phyloP scores from a whole-genome alignment of 768 basidiomycete genomes.

The Tylopilus intermedius region DNA sequence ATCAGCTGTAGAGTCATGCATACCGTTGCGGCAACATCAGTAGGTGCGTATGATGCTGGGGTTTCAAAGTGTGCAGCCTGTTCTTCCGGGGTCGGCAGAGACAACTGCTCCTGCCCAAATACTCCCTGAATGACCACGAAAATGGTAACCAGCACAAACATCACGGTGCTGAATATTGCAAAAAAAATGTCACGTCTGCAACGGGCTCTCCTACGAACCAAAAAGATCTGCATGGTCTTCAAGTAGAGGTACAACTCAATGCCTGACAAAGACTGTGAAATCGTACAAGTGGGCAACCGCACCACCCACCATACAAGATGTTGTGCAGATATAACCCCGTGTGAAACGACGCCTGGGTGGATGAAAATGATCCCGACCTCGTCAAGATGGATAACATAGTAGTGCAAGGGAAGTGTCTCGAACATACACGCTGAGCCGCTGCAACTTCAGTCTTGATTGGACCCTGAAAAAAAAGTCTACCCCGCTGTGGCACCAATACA shows the following conservation, averaged over 20 bases:
- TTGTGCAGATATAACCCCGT: background rate
- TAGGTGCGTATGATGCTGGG: constrained; percentile 14
- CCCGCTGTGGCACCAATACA: no score
- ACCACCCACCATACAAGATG: background rate
- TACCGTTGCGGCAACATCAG: constrained; percentile 16
- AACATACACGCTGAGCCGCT: no score
- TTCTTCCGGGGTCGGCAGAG: no score
- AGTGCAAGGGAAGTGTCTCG: background rate
- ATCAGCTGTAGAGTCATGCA: constrained; percentile 28
- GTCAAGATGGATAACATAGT: background rate
- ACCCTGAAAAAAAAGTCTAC: no score
- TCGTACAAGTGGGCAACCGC: no score
- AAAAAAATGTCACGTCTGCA: constrained; percentile 9
- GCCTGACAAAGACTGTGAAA: constrained; percentile 1
- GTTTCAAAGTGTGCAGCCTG: no score
- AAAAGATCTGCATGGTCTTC: constrained; percentile 9
- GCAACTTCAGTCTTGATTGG: no score
- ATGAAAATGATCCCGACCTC: background rate
- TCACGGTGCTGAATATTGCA: constrained; percentile 12
- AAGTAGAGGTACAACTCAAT: constrained; percentile 14
- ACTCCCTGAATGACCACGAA: no score
- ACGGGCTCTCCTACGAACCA: background rate
- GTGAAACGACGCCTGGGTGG: background rate
- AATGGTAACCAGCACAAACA: no score
- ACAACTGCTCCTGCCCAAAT: no score